Conservation (phyloP, 2,329 filamentous ascomycete species). For the Knoxdaviesia capensis region DNA sequence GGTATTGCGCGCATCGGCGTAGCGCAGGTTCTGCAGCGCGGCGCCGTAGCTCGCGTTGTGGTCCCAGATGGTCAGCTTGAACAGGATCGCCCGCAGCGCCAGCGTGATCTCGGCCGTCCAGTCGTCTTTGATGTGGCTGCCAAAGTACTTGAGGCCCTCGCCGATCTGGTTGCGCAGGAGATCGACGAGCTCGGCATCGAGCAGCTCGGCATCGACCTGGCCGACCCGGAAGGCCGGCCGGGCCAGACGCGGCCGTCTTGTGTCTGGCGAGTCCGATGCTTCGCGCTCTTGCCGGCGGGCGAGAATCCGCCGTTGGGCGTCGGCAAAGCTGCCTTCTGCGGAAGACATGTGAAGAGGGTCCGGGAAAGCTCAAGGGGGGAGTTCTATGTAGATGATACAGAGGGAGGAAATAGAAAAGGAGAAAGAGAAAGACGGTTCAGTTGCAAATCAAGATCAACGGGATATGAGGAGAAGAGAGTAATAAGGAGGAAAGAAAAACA, state of each 20-base stretch:
- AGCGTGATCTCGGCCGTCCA: conserved; percentile 76
- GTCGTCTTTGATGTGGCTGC: conserved; percentile 56
- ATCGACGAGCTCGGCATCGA: conserved; percentile 83
- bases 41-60: conserved; percentile 91
- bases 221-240: conserved; percentile 79
- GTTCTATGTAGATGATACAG: too few species aligned
- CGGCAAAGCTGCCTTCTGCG: conserved; percentile 44
- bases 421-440: too few species aligned
- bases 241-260: conserved; percentile 43
- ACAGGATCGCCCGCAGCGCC: conserved; percentile 56
- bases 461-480: not conserved
- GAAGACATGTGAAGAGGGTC: too few species aligned
- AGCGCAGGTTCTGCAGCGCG: conserved; percentile 75
- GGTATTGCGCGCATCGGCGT: conserved; percentile 57
- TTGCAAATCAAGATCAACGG: not conserved
- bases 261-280: conserved; percentile 48
- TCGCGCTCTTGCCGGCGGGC: conserved; percentile 63
- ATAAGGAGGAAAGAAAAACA: not conserved
- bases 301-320: conserved; percentile 71
- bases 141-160: conserved; percentile 74
- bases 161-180: conserved; percentile 71
- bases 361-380: too few species aligned
- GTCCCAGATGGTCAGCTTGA: conserved; percentile 94
- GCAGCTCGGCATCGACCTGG: conserved; percentile 84
- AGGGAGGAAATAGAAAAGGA: too few species aligned